Conservation (phyloP, 208 protist genomes). For the Acanthamoeba healyi region DNA sequence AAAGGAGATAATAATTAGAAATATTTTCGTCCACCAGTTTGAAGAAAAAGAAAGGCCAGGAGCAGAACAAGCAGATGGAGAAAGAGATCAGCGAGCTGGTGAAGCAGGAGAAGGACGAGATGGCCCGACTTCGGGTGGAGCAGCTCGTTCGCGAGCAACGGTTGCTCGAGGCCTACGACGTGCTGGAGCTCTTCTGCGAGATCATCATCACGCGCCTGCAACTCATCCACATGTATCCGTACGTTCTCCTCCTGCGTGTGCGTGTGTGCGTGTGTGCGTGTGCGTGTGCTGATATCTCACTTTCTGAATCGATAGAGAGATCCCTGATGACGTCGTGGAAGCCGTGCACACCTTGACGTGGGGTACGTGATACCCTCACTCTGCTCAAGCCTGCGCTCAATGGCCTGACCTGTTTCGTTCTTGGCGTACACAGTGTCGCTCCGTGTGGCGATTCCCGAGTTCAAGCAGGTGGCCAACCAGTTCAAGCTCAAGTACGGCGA, state of each 20-base stretch:
- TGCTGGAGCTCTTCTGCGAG: slow-evolving; percentile 57
- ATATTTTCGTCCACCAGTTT: not conserved
- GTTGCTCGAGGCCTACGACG: slow-evolving; percentile 24
- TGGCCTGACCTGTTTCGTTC: not conserved
- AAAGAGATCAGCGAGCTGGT: slow-evolving; percentile 20
- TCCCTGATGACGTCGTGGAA: not conserved
- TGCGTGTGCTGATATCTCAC: not conserved
- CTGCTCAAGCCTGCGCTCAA: not conserved
- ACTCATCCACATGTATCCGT: slow-evolving; percentile 22
- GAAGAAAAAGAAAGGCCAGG: slow-evolving; percentile 66
- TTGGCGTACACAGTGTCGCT: not conserved
- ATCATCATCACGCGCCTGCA: slow-evolving; percentile 11
- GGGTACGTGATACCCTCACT: not conserved
- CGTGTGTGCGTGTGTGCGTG: not conserved
- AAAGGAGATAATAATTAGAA: not conserved
- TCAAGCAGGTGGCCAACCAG: slow-evolving; percentile 43
- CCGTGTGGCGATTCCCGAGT: slow-evolving; percentile 35
- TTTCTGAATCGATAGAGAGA: not conserved
- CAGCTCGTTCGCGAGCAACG: slow-evolving; percentile 3
- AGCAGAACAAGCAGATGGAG: slow-evolving; percentile 63
- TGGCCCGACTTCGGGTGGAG: slow-evolving; percentile 14
- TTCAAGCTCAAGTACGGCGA: slow-evolving; percentile 73
- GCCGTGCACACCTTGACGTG: slow-evolving; percentile 21
- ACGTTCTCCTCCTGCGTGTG: not conserved
- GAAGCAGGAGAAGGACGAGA: slow-evolving; percentile 56